phyloP scores from a whole-genome alignment of 306 rosid genomes.

The Amphicarpaea edgeworthii region DNA sequence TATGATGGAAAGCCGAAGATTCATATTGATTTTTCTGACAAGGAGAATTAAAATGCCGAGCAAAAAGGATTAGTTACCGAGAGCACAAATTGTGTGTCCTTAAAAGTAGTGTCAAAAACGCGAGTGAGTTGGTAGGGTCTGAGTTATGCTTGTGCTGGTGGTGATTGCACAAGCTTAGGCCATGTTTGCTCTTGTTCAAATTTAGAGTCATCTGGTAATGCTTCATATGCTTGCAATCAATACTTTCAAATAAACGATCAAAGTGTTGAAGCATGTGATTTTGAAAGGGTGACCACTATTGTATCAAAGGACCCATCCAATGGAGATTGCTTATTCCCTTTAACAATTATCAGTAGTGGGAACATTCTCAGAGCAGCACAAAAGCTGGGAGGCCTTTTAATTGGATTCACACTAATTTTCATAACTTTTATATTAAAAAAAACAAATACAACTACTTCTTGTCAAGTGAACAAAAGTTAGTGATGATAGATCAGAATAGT shows the following conservation, averaged over 20 bases:
- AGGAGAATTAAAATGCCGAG: constrained; percentile 55
- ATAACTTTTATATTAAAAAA: constrained; percentile 17
- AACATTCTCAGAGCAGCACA: constrained; percentile 39
- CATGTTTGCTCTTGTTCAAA: constrained; percentile 51
- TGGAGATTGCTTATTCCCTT: constrained; percentile 59
- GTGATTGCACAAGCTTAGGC: constrained; percentile 72
- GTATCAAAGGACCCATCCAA: constrained; percentile 53
- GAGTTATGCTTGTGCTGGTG: constrained; percentile 57
- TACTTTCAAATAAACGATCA: constrained; percentile 71
- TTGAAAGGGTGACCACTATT: constrained; percentile 50
- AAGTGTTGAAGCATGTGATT: constrained; percentile 67
- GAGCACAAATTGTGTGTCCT: constrained; percentile 68
- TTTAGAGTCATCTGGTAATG: constrained; percentile 37
- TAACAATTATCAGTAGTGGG: constrained; percentile 53
- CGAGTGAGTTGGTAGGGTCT: background rate
- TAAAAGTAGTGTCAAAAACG: background rate
- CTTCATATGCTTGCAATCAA: constrained; percentile 75
- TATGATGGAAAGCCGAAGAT: constrained; percentile 77
- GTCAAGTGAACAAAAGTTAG: background rate
- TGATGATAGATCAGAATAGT: constrained; percentile 5
- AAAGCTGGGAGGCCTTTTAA: constrained; percentile 13
- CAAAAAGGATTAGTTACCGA: constrained; percentile 69
- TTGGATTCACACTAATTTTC: constrained; percentile 47
- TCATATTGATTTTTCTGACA: constrained; percentile 61
- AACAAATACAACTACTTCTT: no score